A percentile compares a stretch with the other conserved stretches of the same genome.
Evolutionary conservation across 1,284 basidiomycete genomes (phyloP).

Genomic region (Leccinum discolor): DNA sequence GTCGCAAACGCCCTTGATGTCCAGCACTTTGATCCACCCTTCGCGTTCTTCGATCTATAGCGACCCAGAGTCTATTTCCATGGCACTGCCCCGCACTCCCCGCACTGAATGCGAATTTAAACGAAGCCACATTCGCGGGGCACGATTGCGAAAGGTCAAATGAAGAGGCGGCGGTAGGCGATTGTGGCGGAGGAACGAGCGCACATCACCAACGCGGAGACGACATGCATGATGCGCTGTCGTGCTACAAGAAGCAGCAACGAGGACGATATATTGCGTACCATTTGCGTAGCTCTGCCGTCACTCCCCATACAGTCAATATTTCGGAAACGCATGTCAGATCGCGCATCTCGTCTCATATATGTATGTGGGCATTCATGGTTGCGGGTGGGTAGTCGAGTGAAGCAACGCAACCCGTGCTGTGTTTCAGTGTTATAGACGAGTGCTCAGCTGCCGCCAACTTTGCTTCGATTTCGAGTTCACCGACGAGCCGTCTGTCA

Average conservation of each 20-base stretch:
- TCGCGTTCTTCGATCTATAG: constrained; percentile 1
- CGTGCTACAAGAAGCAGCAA: constrained; percentile 31
- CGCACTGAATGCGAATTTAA: neutral
- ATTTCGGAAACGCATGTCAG: constrained; percentile 27
- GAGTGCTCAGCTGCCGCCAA: constrained; percentile 4
- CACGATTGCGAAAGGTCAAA: neutral
- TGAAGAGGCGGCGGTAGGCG: neutral
- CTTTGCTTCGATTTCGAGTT: constrained; percentile 23
- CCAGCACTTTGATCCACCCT: neutral
- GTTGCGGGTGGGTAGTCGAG: constrained; percentile 1
- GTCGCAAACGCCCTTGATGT: neutral
- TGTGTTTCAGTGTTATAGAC: neutral
- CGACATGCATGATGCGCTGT: constrained; percentile 20
- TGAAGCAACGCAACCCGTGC: neutral
- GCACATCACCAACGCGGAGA: neutral
- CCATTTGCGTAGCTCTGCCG: constrained; percentile 14
- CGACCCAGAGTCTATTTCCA: neutral
- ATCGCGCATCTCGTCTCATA: too few relatives aligned
- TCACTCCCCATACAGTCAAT: constrained; percentile 32
- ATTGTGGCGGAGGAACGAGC: neutral
- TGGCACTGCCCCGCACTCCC: too few relatives aligned
- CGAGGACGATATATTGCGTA: constrained; percentile 4
- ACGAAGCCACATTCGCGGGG: neutral
- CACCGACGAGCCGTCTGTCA: constrained; percentile 16
- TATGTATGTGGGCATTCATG: neutral